These are phyloP conservation scores for Solanum hybrid DNA, from an alignment of 305 asterid species.

Conservation along the genomic window DNA sequence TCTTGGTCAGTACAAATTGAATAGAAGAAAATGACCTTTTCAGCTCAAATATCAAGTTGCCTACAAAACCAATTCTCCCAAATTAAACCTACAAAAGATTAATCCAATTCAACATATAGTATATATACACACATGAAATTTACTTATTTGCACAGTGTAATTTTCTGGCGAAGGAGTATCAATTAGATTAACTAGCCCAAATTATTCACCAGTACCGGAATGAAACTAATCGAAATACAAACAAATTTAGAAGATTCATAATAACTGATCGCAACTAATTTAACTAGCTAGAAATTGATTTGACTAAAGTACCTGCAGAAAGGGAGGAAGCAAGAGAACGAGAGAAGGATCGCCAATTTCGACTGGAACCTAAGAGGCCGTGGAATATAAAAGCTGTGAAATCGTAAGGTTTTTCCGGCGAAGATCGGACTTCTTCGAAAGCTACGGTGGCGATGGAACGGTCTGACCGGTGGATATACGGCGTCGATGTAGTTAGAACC, in stretches of 20 bases:
- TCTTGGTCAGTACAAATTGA: neutral
- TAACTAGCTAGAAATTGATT: neutral
- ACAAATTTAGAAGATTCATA: neutral
- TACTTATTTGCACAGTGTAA: neutral
- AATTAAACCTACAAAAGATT: neutral
- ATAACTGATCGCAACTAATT: neutral
- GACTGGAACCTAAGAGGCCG: conserved; percentile 88
- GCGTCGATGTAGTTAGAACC: conserved; percentile 17
- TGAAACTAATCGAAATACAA: neutral
- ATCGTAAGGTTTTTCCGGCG: conserved; percentile 37
- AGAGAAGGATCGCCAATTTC: conserved; percentile 92
- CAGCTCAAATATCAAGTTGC: neutral
- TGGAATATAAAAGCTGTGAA: conserved; percentile 81
- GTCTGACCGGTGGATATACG: conserved; percentile 19
- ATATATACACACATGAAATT: neutral
- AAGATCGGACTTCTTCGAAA: conserved; percentile 56
- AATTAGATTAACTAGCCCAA: neutral
- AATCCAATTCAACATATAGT: neutral
- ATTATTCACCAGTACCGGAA: neutral
- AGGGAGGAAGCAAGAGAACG: conserved; percentile 62
- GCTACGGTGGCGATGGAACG: conserved; percentile 62
- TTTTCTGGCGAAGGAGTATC: neutral
- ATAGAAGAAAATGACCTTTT: neutral
- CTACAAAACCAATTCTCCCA: neutral
- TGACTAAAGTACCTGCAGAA: conserved; percentile 36